Evolutionary conservation across 176 grass and related monocot genomes (phyloP), one percentile per base, ranked within the genome.

Genomic region (Poa pratensis): DNA sequence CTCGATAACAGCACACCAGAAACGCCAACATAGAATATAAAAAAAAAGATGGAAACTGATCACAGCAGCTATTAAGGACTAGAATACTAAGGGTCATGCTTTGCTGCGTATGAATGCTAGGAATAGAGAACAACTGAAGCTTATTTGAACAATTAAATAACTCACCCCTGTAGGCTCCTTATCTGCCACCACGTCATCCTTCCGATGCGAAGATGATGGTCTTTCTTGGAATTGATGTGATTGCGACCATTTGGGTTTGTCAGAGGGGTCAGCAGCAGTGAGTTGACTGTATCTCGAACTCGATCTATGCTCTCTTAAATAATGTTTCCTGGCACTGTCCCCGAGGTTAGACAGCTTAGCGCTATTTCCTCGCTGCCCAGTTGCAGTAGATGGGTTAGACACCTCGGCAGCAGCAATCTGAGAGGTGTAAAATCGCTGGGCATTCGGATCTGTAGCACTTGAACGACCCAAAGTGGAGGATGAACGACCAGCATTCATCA

Each of bases 201-300:
- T 99, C 67, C 80, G 88, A 84, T 96, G 97, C 68, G 97, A 99
- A 78, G 93, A 94, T 7, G 94, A 94, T 12, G 94, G 90, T n/a
- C 84, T 90, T 85, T 99, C 92, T 75, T 94, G 85, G 55, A 96
- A 91, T 81, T 91, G 91, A 71, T 90, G 69, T 22, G 50, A 66
- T 88, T 90, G 79, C 34, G 58, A 76, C 93, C 90, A 88, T 76
- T 92, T 88, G 46, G 83, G 76, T 77, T 80, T 92, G 34, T 95
- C 93, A 79, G 88, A 90, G 42, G 72, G 72, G 57, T 92, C 87
- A 30, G 83, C 65, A 80, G 66, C 60, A 82, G 67, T 63, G 26
- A 88, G 69, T 59, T 92, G 88, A 89, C 89, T 96, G 58, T 91
- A 91, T 86, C 86, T 88, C 76, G 88, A 93, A 55, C 90, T 85